Base-by-base conservation (phyloP, 805 yeast species). In the Candida parachauliodes region DNA sequence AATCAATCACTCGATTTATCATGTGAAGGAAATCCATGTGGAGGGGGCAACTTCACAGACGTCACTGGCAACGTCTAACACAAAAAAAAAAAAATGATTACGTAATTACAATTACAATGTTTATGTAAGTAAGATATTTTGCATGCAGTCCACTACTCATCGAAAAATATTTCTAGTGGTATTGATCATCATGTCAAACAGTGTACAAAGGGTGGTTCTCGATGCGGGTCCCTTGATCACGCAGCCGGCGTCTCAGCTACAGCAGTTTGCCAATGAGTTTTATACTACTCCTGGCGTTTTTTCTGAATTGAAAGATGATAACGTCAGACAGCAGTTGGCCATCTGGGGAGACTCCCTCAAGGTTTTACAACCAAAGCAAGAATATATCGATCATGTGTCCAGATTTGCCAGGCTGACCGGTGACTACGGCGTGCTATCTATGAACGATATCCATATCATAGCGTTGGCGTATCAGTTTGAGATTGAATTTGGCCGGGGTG, bases 161-260 rank as follows among this genome's bases (percentile, higher is more conserved):
- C n/a, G n/a, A n/a, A n/a, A n/a, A n/a, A n/a, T n/a, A n/a, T n/a
- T n/a, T n/a, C n/a, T n/a, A n/a, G n/a, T n/a, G n/a, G n/a, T n/a
- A n/a, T n/a, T n/a, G n/a, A n/a, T n/a, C 28, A 27, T 27, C 18
- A 40, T 40, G 43, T 25, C 39, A 5, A 27, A 32, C 8, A 31
- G 27, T 42, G 75, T 79, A 21, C 67, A 74, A 44, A 68, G 80
- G 1, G 68, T 94, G 40, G 85, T 87, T 23, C 71, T 93, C 47
- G 98, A 93, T 73, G 98, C 98, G 3, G 93, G 96, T 35, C 98
- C 98, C 5, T 66, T 93, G 48, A 84, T 93, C 49, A 83, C 95
- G 2, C 94, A 87, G 51, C 72, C 93, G 4, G 86, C 85, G 9
- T 72, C 88, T 2, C 75, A 81, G 15, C 68, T 93, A 31, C 79